Base-by-base conservation (phyloP, 192 early-diverging fungal genomes). In the Linnemannia exigua region DNA sequence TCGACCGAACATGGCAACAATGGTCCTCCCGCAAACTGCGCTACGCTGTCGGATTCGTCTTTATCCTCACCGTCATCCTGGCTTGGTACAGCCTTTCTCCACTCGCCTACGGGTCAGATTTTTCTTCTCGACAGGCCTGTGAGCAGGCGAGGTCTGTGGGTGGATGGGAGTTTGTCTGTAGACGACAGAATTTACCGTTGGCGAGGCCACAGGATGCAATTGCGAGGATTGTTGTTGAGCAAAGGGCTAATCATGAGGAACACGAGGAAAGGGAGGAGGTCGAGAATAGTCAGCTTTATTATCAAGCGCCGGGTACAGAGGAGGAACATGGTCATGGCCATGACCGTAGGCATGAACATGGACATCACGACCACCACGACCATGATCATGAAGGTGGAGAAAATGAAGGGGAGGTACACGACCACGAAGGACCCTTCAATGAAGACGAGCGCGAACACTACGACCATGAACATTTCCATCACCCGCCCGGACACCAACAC, bases 1-100 rank as follows among this genome's bases (percentile, higher is more conserved):
- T 95, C 74, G 95, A 97, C 74, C 80, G 91, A 70, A 72, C 28
- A 5, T 50, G 68, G 50, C 77, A 79, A 46, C 36, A 36, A 11
- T 79, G 95, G 88, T 82, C 67, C 72, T 80, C 75, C 12, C 84
- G 89, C 61, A 75, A 82, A 69, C 58, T 63, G 0, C 50, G 83
- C 47, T 81, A 81, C 67, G 46, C 25, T 19, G 70, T 63, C 0
- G 79, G 79, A 8, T 37, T 81, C 9, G n/a, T 78, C 35, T 35
- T 78, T 20, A 14, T 78, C 50, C 19, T 48, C 5, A 14, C 33
- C 16, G n/a, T 41, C 5, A n/a, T 79, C 38, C 19, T 47, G 1
- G 71, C 77, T 25, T 79, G 69, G 70, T 44, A 72, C 28, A 54
- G 70, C 35, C 54, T 79, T 0, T 70, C 77, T 0, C 77, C 77